phyloP scores from a whole-genome alignment of 495 filamentous ascomycete genomes.

The Oidiodendron maius region DNA sequence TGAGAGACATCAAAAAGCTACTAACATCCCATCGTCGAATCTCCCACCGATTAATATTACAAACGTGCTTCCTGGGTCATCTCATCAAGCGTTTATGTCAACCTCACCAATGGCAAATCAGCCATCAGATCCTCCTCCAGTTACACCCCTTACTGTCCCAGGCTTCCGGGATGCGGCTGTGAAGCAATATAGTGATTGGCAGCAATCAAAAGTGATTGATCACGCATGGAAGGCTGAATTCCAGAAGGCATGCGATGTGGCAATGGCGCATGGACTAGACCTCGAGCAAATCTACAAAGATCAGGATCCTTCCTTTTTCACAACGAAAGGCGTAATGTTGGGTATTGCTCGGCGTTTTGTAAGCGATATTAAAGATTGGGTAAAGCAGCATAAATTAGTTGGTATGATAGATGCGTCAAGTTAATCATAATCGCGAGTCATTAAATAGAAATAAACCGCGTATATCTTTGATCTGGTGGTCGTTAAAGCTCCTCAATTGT shows the following conservation, averaged over 20 bases:
- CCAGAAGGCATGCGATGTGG: slow-evolving; percentile 9
- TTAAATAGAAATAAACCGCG: too few species aligned
- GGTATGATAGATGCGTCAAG: neutral
- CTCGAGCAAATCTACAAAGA: slow-evolving; percentile 19
- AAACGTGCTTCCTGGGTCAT: neutral
- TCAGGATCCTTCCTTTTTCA: slow-evolving; percentile 18
- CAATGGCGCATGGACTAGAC: slow-evolving; percentile 6
- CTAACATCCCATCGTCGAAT: neutral
- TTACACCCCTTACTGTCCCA: neutral
- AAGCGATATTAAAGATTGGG: slow-evolving; percentile 16
- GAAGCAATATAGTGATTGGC: slow-evolving; percentile 6
- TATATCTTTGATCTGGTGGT: neutral
- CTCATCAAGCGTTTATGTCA: slow-evolving; percentile 4
- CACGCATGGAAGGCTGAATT: slow-evolving; percentile 5
- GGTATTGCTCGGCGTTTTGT: slow-evolving; percentile 16
- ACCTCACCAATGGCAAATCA: slow-evolving; percentile 2
- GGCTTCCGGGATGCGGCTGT: neutral
- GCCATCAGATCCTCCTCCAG: neutral
- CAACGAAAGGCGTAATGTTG: slow-evolving; percentile 14
- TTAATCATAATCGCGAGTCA: neutral
- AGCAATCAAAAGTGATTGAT: slow-evolving; percentile 8
- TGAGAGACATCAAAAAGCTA: slow-evolving; percentile 2
- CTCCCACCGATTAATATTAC: neutral
- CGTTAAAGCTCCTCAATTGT: neutral
- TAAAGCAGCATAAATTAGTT: slow-evolving; percentile 24